Base-by-base conservation (phyloP, 768 basidiomycete genomes). In the Coprinellus aureogranulatus region DNA sequence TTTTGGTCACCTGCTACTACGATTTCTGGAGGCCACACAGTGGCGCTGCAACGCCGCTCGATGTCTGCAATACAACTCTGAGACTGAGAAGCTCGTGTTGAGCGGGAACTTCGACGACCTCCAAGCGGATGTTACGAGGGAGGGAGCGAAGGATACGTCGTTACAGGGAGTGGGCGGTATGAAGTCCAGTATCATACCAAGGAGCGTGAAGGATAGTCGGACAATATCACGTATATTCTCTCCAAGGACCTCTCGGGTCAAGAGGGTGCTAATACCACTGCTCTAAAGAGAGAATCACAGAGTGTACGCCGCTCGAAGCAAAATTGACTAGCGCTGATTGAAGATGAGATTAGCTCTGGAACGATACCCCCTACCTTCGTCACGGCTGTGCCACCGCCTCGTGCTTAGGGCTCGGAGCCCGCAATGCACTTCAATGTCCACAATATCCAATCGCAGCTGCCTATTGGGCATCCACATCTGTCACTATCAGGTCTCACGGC, bases 1-100 rank as follows among this genome's bases (percentile, higher is more conserved):
- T 89, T 18, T 92, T 89, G 1, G 81, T 88, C 23, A 98, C 96
- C 2, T 95, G n/a, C n/a, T n/a, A 98, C 75, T 98, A 96, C 70
- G 96, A 98, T 72, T 88, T 94, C 1, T 99, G 95, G 95, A 77
- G 95, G 28, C 85, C 85, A 3, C 81, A 88, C 31, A 82, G 86
- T 26, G 89, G 83, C 11, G 80, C 88, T 4, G 96, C 98, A 54
- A 98, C 96, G 1, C 87, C 92, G 2, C 87, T 90, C 2, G 92
- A 97, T 64, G 93, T 98, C 27, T 81, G 39, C 80, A 86, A 50
- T 80, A 82, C 23, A 99, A 99, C 69, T 93, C 94, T 2, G 82
- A 87, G n/a, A 89, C 89, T 11, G 88, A 92, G 16, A 87, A 92
- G 51, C 81, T 83, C 54, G 89, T 92, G 51, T 86, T 86, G 0